phyloP scores from a whole-genome alignment of 1,284 basidiomycete species.

The Leucoagaricus sp. region DNA sequence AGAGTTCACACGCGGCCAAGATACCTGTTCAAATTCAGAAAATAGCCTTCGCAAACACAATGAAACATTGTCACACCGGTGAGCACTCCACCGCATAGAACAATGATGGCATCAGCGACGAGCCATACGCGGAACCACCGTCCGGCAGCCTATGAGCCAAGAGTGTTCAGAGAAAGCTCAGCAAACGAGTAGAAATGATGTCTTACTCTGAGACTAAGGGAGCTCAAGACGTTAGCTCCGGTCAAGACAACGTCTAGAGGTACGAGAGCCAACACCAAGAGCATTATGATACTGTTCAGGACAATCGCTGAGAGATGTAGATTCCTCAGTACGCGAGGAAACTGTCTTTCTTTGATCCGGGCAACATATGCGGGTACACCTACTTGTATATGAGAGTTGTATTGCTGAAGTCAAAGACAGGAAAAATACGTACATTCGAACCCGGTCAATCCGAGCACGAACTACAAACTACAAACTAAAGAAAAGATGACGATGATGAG shows the following conservation, averaged over 20 bases:
- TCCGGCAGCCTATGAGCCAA: conserved; percentile 44
- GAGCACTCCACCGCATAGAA: conserved; percentile 69
- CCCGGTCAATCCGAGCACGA: conserved; percentile 71
- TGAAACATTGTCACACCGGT: conserved; percentile 44
- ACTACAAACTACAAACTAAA: too few species aligned
- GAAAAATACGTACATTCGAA: conserved; percentile 52
- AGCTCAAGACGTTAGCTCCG: conserved; percentile 60
- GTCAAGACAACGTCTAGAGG: conserved; percentile 50
- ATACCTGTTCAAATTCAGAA: conserved; percentile 44
- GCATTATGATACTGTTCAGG: conserved; percentile 54
- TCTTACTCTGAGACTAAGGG: conserved; percentile 56
- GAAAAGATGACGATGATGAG: too few species aligned
- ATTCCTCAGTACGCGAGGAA: conserved; percentile 62
- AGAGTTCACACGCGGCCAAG: conserved; percentile 58
- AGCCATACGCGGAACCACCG: conserved; percentile 61
- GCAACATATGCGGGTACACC: conserved; percentile 67
- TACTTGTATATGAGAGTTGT: conserved; percentile 24
- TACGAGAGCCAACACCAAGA: conserved; percentile 58
- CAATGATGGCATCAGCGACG: conserved; percentile 63
- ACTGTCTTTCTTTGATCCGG: conserved; percentile 53
- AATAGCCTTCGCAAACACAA: not conserved
- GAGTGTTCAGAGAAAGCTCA: not conserved
- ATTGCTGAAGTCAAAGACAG: conserved; percentile 5
- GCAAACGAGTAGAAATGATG: not conserved
- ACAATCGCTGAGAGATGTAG: conserved; percentile 60